Evolutionary conservation across 768 basidiomycete genomes (phyloP).

Genomic region (Xanthoconium stramineum): DNA sequence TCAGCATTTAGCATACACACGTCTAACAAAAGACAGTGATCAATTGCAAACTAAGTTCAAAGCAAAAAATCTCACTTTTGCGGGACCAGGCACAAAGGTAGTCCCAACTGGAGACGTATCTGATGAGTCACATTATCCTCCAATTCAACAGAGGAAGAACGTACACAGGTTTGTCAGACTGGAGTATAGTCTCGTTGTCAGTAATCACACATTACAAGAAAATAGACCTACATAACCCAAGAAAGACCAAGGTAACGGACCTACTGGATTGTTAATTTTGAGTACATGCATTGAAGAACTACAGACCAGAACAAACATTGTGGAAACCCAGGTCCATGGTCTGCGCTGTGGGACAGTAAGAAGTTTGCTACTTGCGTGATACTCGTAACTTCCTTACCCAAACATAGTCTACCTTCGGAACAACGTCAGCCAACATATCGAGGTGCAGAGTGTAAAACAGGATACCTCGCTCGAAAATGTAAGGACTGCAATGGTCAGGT

Average conservation of each 20-base stretch:
- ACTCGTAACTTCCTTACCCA: too few relatives aligned
- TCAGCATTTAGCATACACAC: neutral
- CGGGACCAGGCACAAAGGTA: neutral
- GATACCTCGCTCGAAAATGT: neutral
- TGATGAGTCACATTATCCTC: neutral
- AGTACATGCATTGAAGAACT: too few relatives aligned
- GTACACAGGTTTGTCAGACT: conserved; percentile 1
- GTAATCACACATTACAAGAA: neutral
- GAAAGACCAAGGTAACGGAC: conserved; percentile 5
- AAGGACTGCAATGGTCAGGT: neutral
- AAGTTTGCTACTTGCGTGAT: too few relatives aligned
- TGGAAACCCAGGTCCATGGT: conserved; percentile 10
- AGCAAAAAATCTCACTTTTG: neutral
- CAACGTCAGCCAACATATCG: neutral
- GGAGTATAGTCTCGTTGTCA: neutral
- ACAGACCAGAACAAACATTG: conserved; percentile 7
- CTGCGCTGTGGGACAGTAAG: neutral
- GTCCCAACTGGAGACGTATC: neutral
- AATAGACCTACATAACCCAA: conserved; percentile 1
- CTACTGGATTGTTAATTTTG: neutral
- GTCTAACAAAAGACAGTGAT: too few relatives aligned
- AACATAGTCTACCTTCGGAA: conserved; percentile 8
- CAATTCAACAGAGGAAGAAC: neutral
- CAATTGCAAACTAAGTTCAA: neutral
- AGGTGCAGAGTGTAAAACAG: neutral